Base-by-base conservation (phyloP, 306 rosid species). In the Trifolium dubium region DNA sequence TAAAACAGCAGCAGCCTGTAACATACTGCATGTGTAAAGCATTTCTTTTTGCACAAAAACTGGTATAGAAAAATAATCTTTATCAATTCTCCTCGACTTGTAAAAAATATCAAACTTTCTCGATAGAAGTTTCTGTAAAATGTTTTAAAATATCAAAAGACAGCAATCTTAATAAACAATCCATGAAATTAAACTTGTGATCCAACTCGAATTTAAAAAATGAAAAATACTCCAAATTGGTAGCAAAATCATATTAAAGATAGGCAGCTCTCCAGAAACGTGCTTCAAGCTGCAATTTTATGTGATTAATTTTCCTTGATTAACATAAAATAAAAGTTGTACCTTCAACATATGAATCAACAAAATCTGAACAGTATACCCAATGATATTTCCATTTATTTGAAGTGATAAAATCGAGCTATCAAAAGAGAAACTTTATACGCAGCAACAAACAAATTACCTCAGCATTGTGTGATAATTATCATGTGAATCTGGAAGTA, bases 401-500 rank as follows among this genome's bases (percentile, higher is more conserved):
- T 18, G 49, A 63, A 72, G 72, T 29, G 30, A 69, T 49, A 18
- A 71, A 66, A 66, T 23, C 41, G 30, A 23, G 77, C 77, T 41
- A 58, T 49, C 12, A 51, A 74, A 73, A 74, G 54, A 58, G 61
- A 62, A 73, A 71, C 50, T 30, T 55, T 55, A 32, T 43, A 30
- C 46, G 56, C 41, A 66, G 65, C 32, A 59, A 39, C 14, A 46
- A 49, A 54, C 59, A 53, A 66, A 70, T 69, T 77, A 89, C 99
- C 99, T 92, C 77, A 94, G 82, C 87, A 92, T 86, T 59, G 96
- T 92, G 81, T 94, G 97, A 72, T 94, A 94, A 83, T 94, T 91
- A 81, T 94, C 99, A 23, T 82, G 89, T 18, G 87, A 87, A 58
- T 75, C 81, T 10, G 92, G 98, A n/a, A 94, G 90, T 80, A 90